Base-by-base conservation (phyloP, 257 asterid genomes). In the Nicotiana knightiana region DNA sequence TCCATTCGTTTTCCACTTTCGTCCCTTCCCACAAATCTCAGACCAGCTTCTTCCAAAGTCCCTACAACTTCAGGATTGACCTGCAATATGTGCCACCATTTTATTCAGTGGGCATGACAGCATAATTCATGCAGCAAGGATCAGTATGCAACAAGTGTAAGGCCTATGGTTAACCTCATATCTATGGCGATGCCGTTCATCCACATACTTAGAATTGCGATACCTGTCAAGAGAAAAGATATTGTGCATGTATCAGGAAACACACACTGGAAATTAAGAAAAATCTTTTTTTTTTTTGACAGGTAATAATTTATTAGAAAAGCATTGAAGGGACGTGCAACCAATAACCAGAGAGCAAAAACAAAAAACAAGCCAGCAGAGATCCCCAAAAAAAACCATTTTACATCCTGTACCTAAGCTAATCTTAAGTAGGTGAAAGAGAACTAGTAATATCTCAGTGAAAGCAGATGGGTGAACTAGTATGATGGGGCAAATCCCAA, bases 181-280 rank as follows among this genome's bases (percentile, higher is more conserved):
- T 92, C 98, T 91, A 88, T 95, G 99, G 66, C 99, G 90, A 85
- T 95, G 99, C 11, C 99, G 88, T 85, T 93, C 98, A 87, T 95
- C 95, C 84, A 95, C 94, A 79, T 90, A 86, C 26, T 93, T 88
- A 18, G 93, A 84, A 84, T 84, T 90, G 53, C 86, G 93, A 86
- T 95, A 95, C 89, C 98, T 95, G 81, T 79, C 73, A 79, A 39
- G 70, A 82, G 73, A 54, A 12, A 88, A 58, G 63, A 54, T 46
- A 84, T 81, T 67, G 62, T 67, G 16, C 9, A 3, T 64, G 57
- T 64, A 58, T 32, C 21, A 15, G 62, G 37, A 39, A 67, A 54
- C 24, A 53, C 53, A 57, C 53, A 55, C 8, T 59, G 67, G 39
- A 3, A 37, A 51, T 61, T n/a, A 18, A 68, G 6, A 32, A 63